Base-by-base conservation (phyloP, 345 rosid genomes). In the Populus alba region DNA sequence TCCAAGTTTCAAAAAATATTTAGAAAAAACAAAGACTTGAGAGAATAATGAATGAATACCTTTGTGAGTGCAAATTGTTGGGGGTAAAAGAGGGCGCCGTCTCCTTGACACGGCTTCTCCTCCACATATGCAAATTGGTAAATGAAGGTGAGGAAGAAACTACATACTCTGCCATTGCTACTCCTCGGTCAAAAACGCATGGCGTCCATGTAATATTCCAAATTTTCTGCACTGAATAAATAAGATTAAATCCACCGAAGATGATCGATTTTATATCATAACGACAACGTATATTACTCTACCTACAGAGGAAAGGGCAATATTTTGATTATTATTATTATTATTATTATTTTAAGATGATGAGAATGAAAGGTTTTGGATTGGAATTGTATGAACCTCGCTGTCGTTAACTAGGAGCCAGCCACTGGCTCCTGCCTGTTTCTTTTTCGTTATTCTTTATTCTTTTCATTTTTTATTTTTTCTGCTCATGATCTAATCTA, bases 81-180 rank as follows among this genome's bases (percentile, higher is more conserved):
- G 18, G 18, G 25, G 29, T 62, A 6, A 62, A 23, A 5, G 38
- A 66, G 18, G 20, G 9, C 18, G 20, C 18, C 61, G 41, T 75
- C 43, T 63, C 84, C 49, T 71, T 72, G 63, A 67, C 74, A 8
- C 79, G 76, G 72, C 59, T 71, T 22, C 72, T 66, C 83, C 72
- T 66, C 83, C 83, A 88, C 74, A 79, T n/a, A 53, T 72, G 87
- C 69, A 81, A 83, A 88, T 86, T 89, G 71, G 84, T 45, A 79
- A 85, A 89, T 41, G 83, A 81, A 23, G 87, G 79, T 13, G 85
- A 85, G 73, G 90, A 81, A 71, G 77, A 13, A 12, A 16, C 53
- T 47, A 47, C 82, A 75, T 75, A 88, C 43, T 84, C 87, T 53
- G 89, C 93, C 97, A 91, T 92, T 79, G 84, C 51, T 71, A 9